Evolutionary conservation across 1,139 yeast genomes (phyloP), one percentile per base, ranked within the genome.

Genomic region (Taphrina communis): DNA sequence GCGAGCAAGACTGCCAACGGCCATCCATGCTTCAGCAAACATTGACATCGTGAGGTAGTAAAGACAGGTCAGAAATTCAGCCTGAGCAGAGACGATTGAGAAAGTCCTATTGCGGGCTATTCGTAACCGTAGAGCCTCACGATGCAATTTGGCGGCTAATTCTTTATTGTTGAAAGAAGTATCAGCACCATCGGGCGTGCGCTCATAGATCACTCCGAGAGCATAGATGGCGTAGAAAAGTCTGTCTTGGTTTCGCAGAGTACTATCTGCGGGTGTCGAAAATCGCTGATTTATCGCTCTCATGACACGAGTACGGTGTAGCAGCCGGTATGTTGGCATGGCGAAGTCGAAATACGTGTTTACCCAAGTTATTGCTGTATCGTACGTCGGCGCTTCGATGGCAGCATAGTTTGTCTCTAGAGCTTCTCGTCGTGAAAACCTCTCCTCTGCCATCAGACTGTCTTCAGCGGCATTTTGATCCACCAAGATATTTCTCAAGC

Each of bases 21-120:
- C 53, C 53, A 50, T 50, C 53, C 53, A 50, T 21, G 53, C 53
- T 11, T 50, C 53, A 19, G 36, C 53, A 21, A 50, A 50, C 53
- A 50, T 50, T 7, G 53, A 50, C 31, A 25, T 50, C 8, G 35
- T 50, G n/a, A 50, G 36, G 9, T 50, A 50, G 36, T 50, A 50
- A 19, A 50, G 53, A 21, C 53, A 50, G 6, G 53, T 50, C 11
- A 50, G 36, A 8, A 50, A 50, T 2, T 50, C 53, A 11, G 53
- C 53, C 36, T 50, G 53, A 21, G 53, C 53, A 9, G 53, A 21
- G 36, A 50, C 53, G n/a, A 50, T 50, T 9, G 53, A 50, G n/a
- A 19, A 50, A 21, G 53, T 50, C n/a, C 53, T 50, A n/a, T 50
- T 50, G 36, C 36, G 31, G 36, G n/a, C 36, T 21, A 50, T 21